These are phyloP conservation scores for Candida dubliniensis DNA, from an alignment of 1,139 yeast genomes.

Conservation along the genomic window DNA sequence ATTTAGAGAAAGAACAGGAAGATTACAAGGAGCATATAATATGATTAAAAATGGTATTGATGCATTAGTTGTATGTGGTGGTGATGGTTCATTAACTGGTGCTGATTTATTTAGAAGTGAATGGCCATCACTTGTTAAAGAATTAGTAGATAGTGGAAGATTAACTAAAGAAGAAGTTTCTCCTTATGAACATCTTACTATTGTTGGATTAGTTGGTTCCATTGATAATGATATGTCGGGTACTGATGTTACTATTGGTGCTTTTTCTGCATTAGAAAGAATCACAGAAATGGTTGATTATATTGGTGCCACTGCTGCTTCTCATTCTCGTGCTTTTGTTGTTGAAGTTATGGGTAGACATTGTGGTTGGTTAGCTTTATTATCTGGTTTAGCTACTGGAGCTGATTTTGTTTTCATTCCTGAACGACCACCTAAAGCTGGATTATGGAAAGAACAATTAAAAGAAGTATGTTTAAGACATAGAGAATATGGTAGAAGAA, in stretches of 20 bases:
- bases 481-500: conserved; percentile 84
- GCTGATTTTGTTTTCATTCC: conserved; percentile 95
- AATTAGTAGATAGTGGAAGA: conserved; percentile 55
- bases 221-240: conserved; percentile 97
- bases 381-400: conserved; percentile 95
- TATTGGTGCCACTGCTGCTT: conserved; percentile 94
- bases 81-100: conserved; percentile 97
- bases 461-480: conserved; percentile 71
- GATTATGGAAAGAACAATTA: conserved; percentile 75
- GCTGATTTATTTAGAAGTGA: conserved; percentile 92
- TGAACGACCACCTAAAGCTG: conserved; percentile 74
- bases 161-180: conserved; percentile 58
- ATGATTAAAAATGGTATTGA: conserved; percentile 88
- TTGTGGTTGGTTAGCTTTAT: conserved; percentile 97
- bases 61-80: conserved; percentile 97
- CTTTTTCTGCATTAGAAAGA: conserved; percentile 89
- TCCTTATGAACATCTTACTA: conserved; percentile 72
- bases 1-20: conserved; percentile 81
- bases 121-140: conserved; percentile 85
- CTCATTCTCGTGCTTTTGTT: conserved; percentile 96
- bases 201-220: conserved; percentile 94
- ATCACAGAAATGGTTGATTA: conserved; percentile 92
- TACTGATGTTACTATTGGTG: conserved; percentile 96
- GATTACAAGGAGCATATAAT: conserved; percentile 79
- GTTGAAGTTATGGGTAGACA: conserved; percentile 99